Conservation (phyloP, 2,329 filamentous ascomycete genomes). For the Phaeophleospora eucalypticola region DNA sequence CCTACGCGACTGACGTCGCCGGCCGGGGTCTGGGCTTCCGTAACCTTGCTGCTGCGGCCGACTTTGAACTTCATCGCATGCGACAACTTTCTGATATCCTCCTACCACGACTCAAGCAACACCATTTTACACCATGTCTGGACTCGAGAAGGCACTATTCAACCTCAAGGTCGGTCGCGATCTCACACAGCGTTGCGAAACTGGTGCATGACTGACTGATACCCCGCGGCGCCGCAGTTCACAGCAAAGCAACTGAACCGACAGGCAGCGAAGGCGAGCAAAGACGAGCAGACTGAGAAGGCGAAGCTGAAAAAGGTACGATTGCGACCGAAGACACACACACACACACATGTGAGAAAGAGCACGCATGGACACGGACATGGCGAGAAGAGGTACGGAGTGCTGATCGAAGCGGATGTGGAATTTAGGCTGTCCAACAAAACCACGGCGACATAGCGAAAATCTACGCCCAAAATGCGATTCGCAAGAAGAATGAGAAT, state of each 20-base stretch:
- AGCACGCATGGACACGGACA: not conserved
- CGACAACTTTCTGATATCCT: no score
- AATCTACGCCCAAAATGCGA: slow-evolving; percentile 61
- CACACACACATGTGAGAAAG: not conserved
- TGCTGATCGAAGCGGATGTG: not conserved
- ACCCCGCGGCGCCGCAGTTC: slow-evolving; percentile 41
- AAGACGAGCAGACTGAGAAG: slow-evolving; percentile 59
- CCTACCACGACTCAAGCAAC: no score
- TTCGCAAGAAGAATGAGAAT: slow-evolving; percentile 60
- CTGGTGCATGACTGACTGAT: slow-evolving; percentile 5
- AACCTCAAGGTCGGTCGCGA: slow-evolving; percentile 52
- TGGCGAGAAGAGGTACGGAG: not conserved
- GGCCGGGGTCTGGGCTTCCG: not conserved
- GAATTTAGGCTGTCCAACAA: slow-evolving; percentile 53
- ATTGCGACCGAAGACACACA: no score
- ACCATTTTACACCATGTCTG: slow-evolving; percentile 46
- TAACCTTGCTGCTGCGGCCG: not conserved
- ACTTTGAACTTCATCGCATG: not conserved
- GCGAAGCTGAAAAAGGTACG: slow-evolving; percentile 58
- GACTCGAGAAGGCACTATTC: slow-evolving; percentile 59
- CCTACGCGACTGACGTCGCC: slow-evolving; percentile 2
- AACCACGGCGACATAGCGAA: slow-evolving; percentile 57
- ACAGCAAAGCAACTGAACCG: slow-evolving; percentile 61
- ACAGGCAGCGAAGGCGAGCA: slow-evolving; percentile 58
- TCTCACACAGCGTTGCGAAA: not conserved